A percentile compares a stretch with the other conserved stretches of the same genome.
Conservation (phyloP, 192 early-diverging fungal genomes). For the Podochytrium sp. region DNA sequence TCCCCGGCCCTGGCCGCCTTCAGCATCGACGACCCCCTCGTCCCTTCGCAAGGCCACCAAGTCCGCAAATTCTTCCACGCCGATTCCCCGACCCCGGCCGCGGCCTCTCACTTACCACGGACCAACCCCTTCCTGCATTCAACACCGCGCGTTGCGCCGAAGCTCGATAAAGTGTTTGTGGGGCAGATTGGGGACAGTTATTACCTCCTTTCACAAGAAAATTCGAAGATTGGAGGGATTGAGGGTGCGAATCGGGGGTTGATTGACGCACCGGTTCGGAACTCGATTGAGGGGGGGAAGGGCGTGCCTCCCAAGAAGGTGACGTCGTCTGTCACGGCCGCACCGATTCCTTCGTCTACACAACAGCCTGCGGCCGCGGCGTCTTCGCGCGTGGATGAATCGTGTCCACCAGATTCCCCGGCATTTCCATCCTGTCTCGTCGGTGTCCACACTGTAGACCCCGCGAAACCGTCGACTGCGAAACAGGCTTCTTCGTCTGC, state of each 20-base stretch:
- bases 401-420: not conserved
- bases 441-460: not conserved
- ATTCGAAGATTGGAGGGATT: conserved; percentile 56
- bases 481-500: no score
- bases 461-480: no score
- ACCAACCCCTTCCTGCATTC: not conserved
- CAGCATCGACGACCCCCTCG: conserved; percentile 23
- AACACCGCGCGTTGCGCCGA: conserved; percentile 24
- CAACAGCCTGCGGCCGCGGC: no score
- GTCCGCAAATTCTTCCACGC: conserved; percentile 18
- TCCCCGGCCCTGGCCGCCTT: conserved; percentile 42
- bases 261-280: not conserved
- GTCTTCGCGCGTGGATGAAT: no score
- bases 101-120: not conserved
- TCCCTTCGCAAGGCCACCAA: conserved; percentile 20
- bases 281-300: not conserved
- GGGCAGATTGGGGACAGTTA: conserved; percentile 66
- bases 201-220: conserved; percentile 69
- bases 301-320: not conserved
- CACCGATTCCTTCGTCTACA: not conserved
- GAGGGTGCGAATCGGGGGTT: not conserved
- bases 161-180: conserved; percentile 57
- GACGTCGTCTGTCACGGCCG: not conserved
- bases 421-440: conserved; percentile 12
- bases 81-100: not conserved